Evolutionary conservation across 345 rosid genomes (phyloP), one percentile per base, ranked within the genome.

Genomic region (Sonneratia alba): DNA sequence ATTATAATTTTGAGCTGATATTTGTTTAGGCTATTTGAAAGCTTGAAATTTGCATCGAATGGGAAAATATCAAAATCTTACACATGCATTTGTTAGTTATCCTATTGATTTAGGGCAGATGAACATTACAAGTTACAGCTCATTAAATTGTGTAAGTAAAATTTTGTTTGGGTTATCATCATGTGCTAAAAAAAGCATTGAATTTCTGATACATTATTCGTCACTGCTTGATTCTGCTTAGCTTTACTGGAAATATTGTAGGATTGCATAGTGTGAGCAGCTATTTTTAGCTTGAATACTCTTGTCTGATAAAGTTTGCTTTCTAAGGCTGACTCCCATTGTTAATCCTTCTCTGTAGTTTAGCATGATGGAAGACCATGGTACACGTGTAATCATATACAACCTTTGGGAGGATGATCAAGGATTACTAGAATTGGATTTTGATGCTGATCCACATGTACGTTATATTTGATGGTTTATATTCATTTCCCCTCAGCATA

Each of bases 341-440:
- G 51, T 11, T 12, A 43, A 22, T 66, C 43, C 55, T 71, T 75
- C 55, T 36, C 42, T 84, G 76, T 75, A 94, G 98, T 91, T 94
- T 74, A 79, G 81, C 79, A 71, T 78, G 74, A 88, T 91, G 91
- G 82, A 82, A 55, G 91, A 85, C 70, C 89, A 81, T 65, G 98
- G 98, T 68, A 94, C 98, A 53, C 86, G 88, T 22, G 82, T 94
- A 78, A 79, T 91, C 56, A 88, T 94, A 72, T 94, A 94, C 83
- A 90, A 94, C 74, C 86, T 94, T 62, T 94, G 98, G 98, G 97
- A 91, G 80, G 91, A 94, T 84, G 98, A 94, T 68, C 81, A 87
- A 82, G 96, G 97, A 75, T 74, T 84, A 57, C 76, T 77, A 68
- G 98, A 94, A 73, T 97, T 94, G 69, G 98, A 91, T 81, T 94